Percentiles rank a stretch among this genome's conserved stretches.
These are phyloP conservation scores for Magnusiomyces suaveolens DNA, from an alignment of 1,139 yeast genomes.

Conservation along the genomic window DNA sequence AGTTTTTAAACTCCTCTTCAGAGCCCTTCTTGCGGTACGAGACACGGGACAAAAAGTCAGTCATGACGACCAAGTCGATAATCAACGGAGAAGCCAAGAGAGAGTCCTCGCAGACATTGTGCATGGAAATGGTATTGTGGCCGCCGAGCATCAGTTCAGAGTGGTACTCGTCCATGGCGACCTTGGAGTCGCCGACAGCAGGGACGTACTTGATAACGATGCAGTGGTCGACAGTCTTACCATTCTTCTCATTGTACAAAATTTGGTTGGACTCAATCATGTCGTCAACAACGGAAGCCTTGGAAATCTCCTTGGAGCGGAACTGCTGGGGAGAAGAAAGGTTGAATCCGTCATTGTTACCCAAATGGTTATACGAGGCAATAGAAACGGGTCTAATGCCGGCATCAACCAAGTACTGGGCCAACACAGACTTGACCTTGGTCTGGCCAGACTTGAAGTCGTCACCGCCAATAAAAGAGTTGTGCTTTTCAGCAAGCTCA, in stretches of 20 bases:
- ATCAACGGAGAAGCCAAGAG: slow-evolving; percentile 89
- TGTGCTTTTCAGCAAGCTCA: slow-evolving; percentile 73
- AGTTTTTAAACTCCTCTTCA: slow-evolving; percentile 45
- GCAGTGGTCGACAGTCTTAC: slow-evolving; percentile 81
- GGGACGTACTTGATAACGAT: slow-evolving; percentile 89
- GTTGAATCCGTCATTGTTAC: slow-evolving; percentile 93
- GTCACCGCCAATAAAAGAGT: slow-evolving; percentile 86
- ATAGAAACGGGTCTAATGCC: slow-evolving; percentile 92
- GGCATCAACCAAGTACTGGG: slow-evolving; percentile 92
- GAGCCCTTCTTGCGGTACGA: slow-evolving; percentile 49
- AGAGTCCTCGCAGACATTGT: slow-evolving; percentile 94
- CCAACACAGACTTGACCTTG: slow-evolving; percentile 86
- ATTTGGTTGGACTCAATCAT: slow-evolving; percentile 83
- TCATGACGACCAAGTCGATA: slow-evolving; percentile 79
- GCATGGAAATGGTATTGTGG: slow-evolving; percentile 86
- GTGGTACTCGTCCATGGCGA: slow-evolving; percentile 97
- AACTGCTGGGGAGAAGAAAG: slow-evolving; percentile 87
- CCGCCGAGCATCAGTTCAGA: slow-evolving; percentile 97
- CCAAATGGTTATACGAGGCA: slow-evolving; percentile 92
- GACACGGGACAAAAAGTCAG: slow-evolving; percentile 84
- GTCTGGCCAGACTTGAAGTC: slow-evolving; percentile 97
- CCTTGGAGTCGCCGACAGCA: slow-evolving; percentile 94
- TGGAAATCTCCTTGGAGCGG: slow-evolving; percentile 90
- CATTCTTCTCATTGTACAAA: slow-evolving; percentile 71
- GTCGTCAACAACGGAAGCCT: slow-evolving; percentile 88